These are phyloP conservation scores for Cladosporium sp. DNA, from an alignment of 2,329 filamentous ascomycete species.

Conservation along the genomic window DNA sequence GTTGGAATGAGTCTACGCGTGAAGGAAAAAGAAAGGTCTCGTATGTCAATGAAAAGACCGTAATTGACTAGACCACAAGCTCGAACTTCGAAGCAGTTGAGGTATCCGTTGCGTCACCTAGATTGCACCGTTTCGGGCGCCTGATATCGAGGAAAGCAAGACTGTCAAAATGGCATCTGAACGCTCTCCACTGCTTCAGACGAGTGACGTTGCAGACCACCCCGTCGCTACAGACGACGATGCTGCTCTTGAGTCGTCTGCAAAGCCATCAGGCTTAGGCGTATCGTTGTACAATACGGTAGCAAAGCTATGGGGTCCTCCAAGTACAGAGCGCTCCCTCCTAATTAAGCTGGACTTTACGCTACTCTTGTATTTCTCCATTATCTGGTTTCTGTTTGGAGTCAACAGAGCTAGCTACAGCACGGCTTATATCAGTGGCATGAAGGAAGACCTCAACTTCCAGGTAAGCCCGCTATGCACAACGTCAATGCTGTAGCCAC, in stretches of 20 bases:
- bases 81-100: background rate
- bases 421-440: constrained; percentile 54
- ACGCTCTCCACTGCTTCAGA: background rate
- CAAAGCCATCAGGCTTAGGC: background rate
- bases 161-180: background rate
- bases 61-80: background rate
- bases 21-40: background rate
- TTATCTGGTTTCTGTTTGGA: constrained; percentile 52
- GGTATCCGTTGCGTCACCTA: background rate
- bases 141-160: background rate
- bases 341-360: background rate
- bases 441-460: constrained; percentile 54
- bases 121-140: background rate
- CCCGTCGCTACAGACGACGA: background rate
- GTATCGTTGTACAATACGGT: background rate
- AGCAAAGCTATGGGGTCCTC: background rate
- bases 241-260: background rate
- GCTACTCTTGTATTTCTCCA: constrained; percentile 42
- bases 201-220: background rate
- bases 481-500: background rate
- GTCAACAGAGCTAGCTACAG: constrained; percentile 47
- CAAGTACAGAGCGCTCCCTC: background rate
- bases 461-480: constrained; percentile 31
- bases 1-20: background rate
- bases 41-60: background rate